Base-by-base conservation (phyloP, 1,284 basidiomycete species). In the Fomitopsis palustris region DNA sequence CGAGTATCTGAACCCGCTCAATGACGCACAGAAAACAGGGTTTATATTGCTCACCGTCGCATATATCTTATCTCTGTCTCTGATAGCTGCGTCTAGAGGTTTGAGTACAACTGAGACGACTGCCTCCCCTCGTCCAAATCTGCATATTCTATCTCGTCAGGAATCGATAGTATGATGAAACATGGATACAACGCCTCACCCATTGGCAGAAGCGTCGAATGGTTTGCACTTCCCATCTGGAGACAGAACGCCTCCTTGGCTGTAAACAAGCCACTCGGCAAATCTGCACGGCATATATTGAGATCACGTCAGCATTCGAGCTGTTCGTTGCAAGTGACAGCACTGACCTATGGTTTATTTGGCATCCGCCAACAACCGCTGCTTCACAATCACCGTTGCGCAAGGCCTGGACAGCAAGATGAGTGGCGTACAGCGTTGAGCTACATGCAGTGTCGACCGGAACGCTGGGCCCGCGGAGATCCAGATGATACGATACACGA, bases 401-500 rank as follows among this genome's bases (percentile, higher is more conserved):
- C 4, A 82, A 66, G 0, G 78, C 76, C 38, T 76, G 75, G 3
- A 80, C 72, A 2, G 80, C 81, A 19, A 82, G 72, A 63, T 83
- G 80, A 41, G 77, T 72, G 4, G 78, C 79, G 7, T 74, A 77
- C 9, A 80, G 67, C 41, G 73, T 76, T 33, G 79, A 81, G 53
- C 77, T 80, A 61, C 82, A 83, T 3, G 79, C 81, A 0, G 81
- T 82, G 61, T 83, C 81, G 0, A 77, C 62, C 8, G 78, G 76
- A 31, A 82, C 60, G 1, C 80, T 81, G 14, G 80, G 82, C 6
- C 77, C 76, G 0, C 67, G 69, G 21, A 83, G 66, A 64, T 83
- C 79, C 38, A 83, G 72, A 47, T 77, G 74, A 59, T 81, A 81
- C 10, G 81, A 81, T 14, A 83, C 71, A 23, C 74, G 70, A 63